Evolutionary conservation across 1,139 yeast genomes (phyloP), one percentile per base, ranked within the genome.

Genomic region (Blastobotrys illinoisensis): DNA sequence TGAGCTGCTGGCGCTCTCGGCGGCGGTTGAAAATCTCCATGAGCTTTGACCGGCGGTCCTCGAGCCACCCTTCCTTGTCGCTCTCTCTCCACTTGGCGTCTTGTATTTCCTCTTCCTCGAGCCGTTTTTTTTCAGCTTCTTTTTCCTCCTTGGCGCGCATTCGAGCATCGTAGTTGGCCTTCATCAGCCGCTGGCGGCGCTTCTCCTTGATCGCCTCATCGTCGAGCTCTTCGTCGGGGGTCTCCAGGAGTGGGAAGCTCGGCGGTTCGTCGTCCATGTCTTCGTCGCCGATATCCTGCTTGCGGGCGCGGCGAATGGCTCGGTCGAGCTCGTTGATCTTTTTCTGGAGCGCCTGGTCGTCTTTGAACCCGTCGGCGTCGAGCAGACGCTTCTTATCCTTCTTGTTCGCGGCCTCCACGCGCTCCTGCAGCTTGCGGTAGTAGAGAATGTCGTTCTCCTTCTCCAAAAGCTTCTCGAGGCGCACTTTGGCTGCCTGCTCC

Each of bases 101-200:
- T 62, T 80, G 84, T 14, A 60, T 62, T 44, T 63, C 74, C 46
- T 66, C 69, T 56, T 73, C 75, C 52, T 77, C 83, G 26, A 74
- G 75, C 54, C 79, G 74, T 36, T 72, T 65, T 52, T 73, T 71
- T 55, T 82, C 85, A 49, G 81, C 81, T 61, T 81, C 84, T 64
- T 90, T 93, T 59, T 88, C 95, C 59, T 83, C 88, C 66, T 84
- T 86, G 9, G 89, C 89, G 56, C 95, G 80, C 69, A 81, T 81
- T 58, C 98, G 80, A 0, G 98, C 97, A 53, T 93, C 99, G 63
- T 80, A 84, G 64, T 88, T 89, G 4, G 96, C 95, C 64, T 89
- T 89, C 71, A 87, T 75, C 46, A 93, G 77, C 62, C 81, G 78
- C 70, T 93, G 98, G 56, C 84, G 84, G 54, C 96, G 78, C 70